Conservation (phyloP, 73 alveolate species). For the Symbiodinium natans region DNA sequence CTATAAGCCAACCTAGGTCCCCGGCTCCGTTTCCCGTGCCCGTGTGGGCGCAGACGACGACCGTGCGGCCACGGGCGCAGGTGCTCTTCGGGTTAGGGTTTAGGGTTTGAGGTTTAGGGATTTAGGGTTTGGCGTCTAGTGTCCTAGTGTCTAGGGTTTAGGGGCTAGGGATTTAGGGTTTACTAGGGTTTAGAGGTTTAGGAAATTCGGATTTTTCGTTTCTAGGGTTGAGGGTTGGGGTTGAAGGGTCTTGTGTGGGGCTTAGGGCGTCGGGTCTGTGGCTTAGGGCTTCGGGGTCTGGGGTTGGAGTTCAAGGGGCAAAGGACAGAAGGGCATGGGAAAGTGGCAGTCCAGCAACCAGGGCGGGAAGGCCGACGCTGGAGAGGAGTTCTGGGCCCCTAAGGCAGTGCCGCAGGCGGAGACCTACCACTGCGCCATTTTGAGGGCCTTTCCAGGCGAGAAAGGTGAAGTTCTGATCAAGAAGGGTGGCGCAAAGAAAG, state of each 20-base stretch:
- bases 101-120: neutral
- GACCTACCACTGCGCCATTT: neutral
- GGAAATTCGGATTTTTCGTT: neutral
- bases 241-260: neutral
- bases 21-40: neutral
- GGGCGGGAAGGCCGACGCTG: too few species aligned
- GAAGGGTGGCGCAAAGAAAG: neutral
- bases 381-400: too few species aligned
- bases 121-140: too few species aligned
- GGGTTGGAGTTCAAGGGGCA: too few species aligned
- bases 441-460: neutral
- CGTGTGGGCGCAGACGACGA: slow-evolving; percentile 4
- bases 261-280: too few species aligned
- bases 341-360: too few species aligned
- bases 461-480: neutral
- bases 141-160: too few species aligned
- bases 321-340: too few species aligned
- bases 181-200: neutral
- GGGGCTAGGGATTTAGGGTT: too few species aligned
- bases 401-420: neutral
- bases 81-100: neutral
- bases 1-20: neutral
- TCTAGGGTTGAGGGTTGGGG: neutral
- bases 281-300: too few species aligned
- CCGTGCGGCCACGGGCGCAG: neutral